Evolutionary conservation across 352 stramenopile genomes (phyloP).

Genomic region (Pelagophyceae sp.): DNA sequence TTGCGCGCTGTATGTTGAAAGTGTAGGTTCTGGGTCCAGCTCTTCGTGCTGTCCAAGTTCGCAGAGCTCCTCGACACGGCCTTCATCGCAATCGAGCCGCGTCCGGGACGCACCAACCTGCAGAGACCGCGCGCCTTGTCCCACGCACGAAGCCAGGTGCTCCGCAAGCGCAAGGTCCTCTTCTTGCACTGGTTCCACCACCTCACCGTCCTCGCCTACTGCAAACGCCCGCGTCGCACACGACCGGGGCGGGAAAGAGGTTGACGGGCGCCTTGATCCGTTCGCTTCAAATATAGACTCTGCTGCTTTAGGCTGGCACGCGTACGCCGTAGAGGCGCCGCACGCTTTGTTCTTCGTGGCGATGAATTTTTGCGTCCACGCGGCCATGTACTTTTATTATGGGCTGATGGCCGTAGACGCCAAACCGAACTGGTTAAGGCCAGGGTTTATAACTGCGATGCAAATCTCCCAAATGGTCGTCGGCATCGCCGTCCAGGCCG

Average conservation of each 20-base stretch:
- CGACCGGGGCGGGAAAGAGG: too few relatives aligned
- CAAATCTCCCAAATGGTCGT: constrained; percentile 75
- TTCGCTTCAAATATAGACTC: too few relatives aligned
- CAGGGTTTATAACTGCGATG: constrained; percentile 62
- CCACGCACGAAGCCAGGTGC: too few relatives aligned
- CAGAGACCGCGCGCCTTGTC: too few relatives aligned
- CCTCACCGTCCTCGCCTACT: constrained; percentile 80
- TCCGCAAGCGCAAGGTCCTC: constrained; percentile 83
- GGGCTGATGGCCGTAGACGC: constrained; percentile 66
- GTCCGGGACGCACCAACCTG: too few relatives aligned
- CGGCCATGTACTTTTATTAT: constrained; percentile 91
- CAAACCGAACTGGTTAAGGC: constrained; percentile 30
- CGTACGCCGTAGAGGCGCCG: constrained; percentile 63
- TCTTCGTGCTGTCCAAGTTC: constrained; percentile 61
- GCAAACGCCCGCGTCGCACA: too few relatives aligned
- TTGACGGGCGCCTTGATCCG: too few relatives aligned
- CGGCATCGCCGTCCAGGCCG: constrained; percentile 41
- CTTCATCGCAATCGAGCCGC: too few relatives aligned
- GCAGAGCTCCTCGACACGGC: constrained; percentile 29
- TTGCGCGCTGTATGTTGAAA: too few relatives aligned
- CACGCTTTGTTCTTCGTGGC: constrained; percentile 79
- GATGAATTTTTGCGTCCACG: constrained; percentile 89
- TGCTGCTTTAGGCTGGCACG: too few relatives aligned
- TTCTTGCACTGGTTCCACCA: constrained; percentile 90
- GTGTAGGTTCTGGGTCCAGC: constrained; percentile 60